Evolutionary conservation across 176 grass and related monocot genomes (phyloP).

Genomic region (Oryza longistaminata): DNA sequence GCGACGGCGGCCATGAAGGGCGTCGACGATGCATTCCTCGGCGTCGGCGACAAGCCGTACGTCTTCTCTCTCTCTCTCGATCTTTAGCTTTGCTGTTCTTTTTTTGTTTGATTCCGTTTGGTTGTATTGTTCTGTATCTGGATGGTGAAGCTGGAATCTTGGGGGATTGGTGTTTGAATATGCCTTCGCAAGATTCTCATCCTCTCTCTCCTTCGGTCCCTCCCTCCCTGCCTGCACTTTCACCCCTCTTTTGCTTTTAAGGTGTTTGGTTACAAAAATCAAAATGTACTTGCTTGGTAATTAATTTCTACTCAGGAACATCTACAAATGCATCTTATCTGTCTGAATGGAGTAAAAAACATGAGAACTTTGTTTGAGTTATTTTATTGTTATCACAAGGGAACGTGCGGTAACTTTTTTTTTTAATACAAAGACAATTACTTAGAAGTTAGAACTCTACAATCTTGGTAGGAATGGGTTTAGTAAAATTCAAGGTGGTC

Average conservation of each 20-base stretch:
- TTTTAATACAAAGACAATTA: background rate
- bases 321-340: background rate
- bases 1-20: slow-evolving; percentile 54
- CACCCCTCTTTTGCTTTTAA: background rate
- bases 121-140: slow-evolving; percentile 3
- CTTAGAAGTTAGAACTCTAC: background rate
- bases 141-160: slow-evolving; percentile 12
- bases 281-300: background rate
- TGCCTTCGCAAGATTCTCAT: slow-evolving; percentile 1
- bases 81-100: background rate
- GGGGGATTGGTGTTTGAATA: slow-evolving; percentile 31
- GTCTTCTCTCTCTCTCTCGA: background rate
- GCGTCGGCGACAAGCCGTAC: slow-evolving; percentile 67
- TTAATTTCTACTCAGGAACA: background rate
- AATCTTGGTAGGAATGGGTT: background rate
- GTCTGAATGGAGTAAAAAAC: background rate
- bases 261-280: background rate
- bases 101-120: background rate
- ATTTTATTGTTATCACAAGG: background rate
- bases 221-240: background rate
- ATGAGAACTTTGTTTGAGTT: background rate
- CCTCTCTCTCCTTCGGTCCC: background rate
- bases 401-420: background rate
- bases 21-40: slow-evolving; percentile 74
- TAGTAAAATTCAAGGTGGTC: background rate